Evolutionary conservation across 2,329 filamentous ascomycete genomes (phyloP).

Genomic region (Pseudogymnoascus verrucosus): DNA sequence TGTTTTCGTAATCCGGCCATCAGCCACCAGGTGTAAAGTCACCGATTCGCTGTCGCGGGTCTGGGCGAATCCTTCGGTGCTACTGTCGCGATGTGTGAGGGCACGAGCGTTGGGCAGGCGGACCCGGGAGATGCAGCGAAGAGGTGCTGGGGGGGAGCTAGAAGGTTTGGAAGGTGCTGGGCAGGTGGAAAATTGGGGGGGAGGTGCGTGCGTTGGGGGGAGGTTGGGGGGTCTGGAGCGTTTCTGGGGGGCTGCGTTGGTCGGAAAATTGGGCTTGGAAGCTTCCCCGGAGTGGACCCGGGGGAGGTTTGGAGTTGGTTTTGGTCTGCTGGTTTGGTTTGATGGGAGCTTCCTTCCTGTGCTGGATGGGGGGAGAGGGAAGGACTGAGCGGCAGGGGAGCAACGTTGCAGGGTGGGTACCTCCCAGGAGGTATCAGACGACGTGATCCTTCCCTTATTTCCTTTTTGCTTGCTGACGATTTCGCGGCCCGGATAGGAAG

Average conservation of each 20-base stretch:
- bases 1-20: not conserved
- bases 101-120: conserved; percentile 1
- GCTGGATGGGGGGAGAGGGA: not conserved
- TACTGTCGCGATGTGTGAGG: not conserved
- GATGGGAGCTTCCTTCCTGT: not conserved
- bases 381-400: not conserved
- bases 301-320: not conserved
- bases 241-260: not conserved
- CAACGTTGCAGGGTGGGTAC: not conserved
- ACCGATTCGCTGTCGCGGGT: not conserved
- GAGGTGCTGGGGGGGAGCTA: not conserved
- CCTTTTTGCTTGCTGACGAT: not conserved
- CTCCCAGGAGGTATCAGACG: not conserved
- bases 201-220: no score
- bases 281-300: not conserved
- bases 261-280: not conserved
- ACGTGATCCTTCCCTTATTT: not conserved
- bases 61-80: not conserved
- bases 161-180: no score
- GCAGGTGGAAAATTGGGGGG: no score
- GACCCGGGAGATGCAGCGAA: not conserved
- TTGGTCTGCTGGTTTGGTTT: not conserved
- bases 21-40: not conserved
- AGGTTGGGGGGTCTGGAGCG: not conserved
- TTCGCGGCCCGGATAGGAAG: not conserved